Percentiles rank a stretch among this genome's conserved stretches.
Conservation (phyloP, 1,139 yeast species). For the Saccharomyces pastorianus region DNA sequence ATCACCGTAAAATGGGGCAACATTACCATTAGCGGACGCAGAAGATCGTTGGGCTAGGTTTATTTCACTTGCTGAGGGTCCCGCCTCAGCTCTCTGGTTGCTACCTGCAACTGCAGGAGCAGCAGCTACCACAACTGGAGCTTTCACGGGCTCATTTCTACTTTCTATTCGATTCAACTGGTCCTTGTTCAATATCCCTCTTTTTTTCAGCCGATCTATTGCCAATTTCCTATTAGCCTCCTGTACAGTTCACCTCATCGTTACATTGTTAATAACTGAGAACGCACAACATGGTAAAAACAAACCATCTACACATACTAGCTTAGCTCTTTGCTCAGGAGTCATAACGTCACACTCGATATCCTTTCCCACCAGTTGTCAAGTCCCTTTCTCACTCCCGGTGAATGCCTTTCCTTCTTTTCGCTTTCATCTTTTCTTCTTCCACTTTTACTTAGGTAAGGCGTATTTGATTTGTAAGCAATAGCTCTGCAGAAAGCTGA, state of each 20-base stretch:
- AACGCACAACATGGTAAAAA: neutral
- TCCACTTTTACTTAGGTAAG: neutral
- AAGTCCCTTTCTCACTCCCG: neutral
- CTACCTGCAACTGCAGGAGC: neutral
- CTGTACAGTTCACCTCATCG: constrained; percentile 22
- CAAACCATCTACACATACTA: constrained; percentile 9
- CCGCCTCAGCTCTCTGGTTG: neutral
- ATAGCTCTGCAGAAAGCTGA: neutral
- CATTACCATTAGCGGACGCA: neutral
- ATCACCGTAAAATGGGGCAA: neutral
- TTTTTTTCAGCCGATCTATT: constrained; percentile 41
- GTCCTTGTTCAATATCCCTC: constrained; percentile 29
- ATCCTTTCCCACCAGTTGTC: neutral
- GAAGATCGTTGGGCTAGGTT: neutral
- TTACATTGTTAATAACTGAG: neutral
- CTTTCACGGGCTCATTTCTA: constrained; percentile 17
- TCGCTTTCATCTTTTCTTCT: neutral
- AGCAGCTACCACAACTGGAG: neutral
- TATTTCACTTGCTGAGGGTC: neutral
- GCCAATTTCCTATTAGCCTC: constrained; percentile 52
- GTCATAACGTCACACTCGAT: constrained; percentile 30
- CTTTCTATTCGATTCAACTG: constrained; percentile 17
- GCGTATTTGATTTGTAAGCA: neutral
- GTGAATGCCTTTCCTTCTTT: neutral
- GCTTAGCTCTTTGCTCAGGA: constrained; percentile 42